Evolutionary conservation across 1,284 basidiomycete genomes (phyloP).

Genomic region (Puccinia horiana): DNA sequence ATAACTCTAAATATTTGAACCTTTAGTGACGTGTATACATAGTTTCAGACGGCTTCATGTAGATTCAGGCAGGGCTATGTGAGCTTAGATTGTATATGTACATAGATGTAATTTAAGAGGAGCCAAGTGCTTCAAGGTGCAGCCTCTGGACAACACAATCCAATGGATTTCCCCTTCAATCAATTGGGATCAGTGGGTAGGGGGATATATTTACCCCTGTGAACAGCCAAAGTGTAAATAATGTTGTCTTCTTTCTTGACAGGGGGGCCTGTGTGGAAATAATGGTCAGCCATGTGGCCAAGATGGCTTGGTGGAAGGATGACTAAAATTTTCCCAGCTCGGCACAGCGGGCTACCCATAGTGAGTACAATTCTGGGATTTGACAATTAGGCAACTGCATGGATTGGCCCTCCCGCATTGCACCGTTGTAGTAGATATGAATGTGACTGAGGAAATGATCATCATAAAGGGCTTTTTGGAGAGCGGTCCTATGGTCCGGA

Average conservation of each 20-base stretch:
- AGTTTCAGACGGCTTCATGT: too few relatives aligned
- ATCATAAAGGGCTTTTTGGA: background rate
- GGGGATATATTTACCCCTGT: background rate
- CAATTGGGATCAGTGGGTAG: background rate
- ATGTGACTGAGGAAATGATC: background rate
- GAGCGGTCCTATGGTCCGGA: background rate
- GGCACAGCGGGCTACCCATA: background rate
- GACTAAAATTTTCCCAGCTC: background rate
- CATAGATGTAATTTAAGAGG: too few relatives aligned
- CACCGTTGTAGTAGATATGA: background rate
- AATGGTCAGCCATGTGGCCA: background rate
- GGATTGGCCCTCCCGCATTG: background rate
- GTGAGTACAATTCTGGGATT: background rate
- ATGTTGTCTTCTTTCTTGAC: background rate
- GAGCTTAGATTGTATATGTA: too few relatives aligned
- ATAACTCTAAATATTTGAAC: too few relatives aligned
- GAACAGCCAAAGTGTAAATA: background rate
- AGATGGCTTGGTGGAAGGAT: background rate
- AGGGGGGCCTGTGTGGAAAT: background rate
- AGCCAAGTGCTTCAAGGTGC: too few relatives aligned
- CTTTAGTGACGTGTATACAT: too few relatives aligned
- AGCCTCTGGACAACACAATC: too few relatives aligned
- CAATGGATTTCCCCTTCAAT: too few relatives aligned
- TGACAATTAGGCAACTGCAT: background rate
- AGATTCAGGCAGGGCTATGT: too few relatives aligned